Base-by-base conservation (phyloP, 257 asterid genomes). In the Plectranthus barbatus region DNA sequence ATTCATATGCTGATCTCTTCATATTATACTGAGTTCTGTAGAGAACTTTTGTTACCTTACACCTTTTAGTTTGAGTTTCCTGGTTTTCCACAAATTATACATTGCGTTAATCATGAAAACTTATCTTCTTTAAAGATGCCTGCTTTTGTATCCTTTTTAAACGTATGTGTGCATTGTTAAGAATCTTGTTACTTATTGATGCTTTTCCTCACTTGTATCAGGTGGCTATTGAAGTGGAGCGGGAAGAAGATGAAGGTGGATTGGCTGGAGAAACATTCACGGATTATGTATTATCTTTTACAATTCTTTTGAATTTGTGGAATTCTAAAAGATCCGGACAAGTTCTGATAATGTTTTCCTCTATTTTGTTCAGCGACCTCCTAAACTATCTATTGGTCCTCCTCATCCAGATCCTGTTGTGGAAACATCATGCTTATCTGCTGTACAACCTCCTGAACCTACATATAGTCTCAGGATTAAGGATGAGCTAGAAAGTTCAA, bases 171-270 rank as follows among this genome's bases (percentile, higher is more conserved):
- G 6, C 45, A 29, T 56, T 52, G 9, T 54, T 61, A 31, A 62
- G 68, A 67, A 69, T 59, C 20, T 54, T 29, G 13, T 56, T 50
- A 23, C 64, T 20, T 69, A 17, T 42, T 60, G 31, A 65, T 45
- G 42, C 72, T 29, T 53, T 69, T 26, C 42, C 46, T 40, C 60
- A 31, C 64, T 54, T 52, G 52, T 56, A 71, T 75, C 73, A 92
- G 99, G 96, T 80, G 68, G 97, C 97, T 33, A 82, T 85, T 59
- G 95, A 90, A 71, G 96, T 93, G 72, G 99, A 93, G 78, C 86
- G 95, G 19, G 99, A 93, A 80, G 99, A 93, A 81, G 97, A 87
- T 63, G 97, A 90, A 79, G 96, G 97, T 78, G 99, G 97, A 71
- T 72, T 82, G 86, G 96, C 73, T 45, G 97, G 96, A 64, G 97